Evolutionary conservation across 179 eudicot genomes (phyloP), one percentile per base, ranked within the genome.

Genomic region (Patellifolia procumbens): DNA sequence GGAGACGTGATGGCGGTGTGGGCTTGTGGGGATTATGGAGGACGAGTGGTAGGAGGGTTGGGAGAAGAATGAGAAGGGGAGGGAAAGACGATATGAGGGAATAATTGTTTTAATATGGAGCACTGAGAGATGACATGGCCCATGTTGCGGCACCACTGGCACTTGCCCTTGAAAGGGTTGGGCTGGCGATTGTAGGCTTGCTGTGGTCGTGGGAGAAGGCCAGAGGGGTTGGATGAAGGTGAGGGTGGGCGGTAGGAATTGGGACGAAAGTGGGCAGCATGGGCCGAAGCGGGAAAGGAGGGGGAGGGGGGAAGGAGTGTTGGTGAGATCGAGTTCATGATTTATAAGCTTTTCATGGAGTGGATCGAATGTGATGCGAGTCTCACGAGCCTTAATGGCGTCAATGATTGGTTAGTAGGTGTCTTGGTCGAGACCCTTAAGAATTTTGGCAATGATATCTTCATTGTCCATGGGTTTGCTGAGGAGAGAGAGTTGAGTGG

Each of bases 381-480:
- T 45, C 59, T 69, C 73, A 69, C 59, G 73, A n/a, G 58, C 42
- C 5, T 49, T 46, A 1, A 48, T 16, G 17, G 59, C 34, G 31
- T 49, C 59, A 11, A 69, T 16, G 3, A 49, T 7, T 4, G 39
- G 73, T 29, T 69, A 48, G 10, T 48, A 69, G 20, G 59, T 48
- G 8, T 48, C 42, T 12, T 29, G 17, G 42, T 69, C 73, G 0
- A 15, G 42, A 0, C 67, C 67, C 15, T 34, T 31, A 22, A 62
- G 67, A 31, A 62, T 22, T 29, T 46, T 69, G 10, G 58, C 52
- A 34, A 39, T 42, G 10, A 73, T 55, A 7, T 37, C 42, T 7
- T 37, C 42, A 15, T 34, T 13, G 29, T 73, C 66, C 31, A 55
- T 39, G 32, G 64, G 65, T 73, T 73, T 73, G 0, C 51, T 12